phyloP scores from a whole-genome alignment of 2,329 filamentous ascomycete species.

The Penicillium oxalicum region DNA sequence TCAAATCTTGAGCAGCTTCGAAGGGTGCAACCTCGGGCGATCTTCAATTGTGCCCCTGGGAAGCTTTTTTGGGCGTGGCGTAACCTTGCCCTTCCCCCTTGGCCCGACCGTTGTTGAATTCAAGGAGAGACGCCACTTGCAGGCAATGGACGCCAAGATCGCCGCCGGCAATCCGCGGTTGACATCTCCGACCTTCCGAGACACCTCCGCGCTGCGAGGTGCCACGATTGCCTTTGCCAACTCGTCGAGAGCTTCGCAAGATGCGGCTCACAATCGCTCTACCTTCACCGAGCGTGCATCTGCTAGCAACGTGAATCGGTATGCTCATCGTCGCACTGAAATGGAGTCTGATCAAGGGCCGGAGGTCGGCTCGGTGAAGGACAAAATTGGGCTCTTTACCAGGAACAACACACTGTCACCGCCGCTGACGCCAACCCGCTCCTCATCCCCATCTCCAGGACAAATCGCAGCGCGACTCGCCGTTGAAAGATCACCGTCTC shows the following conservation, averaged over 20 bases:
- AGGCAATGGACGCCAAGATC: conserved; percentile 27
- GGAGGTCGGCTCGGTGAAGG: conserved; percentile 33
- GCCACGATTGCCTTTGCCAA: conserved; percentile 33
- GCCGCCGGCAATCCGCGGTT: conserved; percentile 26
- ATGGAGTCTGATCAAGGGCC: conserved; percentile 23
- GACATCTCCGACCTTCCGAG: conserved; percentile 18
- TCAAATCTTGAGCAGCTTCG: not conserved
- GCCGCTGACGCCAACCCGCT: conserved; percentile 8
- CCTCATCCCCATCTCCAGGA: conserved; percentile 22
- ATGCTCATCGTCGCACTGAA: conserved; percentile 11
- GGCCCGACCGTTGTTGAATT: not conserved
- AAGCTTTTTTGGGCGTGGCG: conserved; percentile 2
- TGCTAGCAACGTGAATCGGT: conserved; percentile 16
- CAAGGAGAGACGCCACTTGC: not conserved
- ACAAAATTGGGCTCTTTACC: conserved; percentile 33
- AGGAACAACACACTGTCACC: conserved; percentile 17
- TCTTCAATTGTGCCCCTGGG: no score
- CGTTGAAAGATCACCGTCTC: conserved; percentile 24
- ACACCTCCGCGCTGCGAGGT: conserved; percentile 31
- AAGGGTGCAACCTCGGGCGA: no score
- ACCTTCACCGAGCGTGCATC: conserved; percentile 16
- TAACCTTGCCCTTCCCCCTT: not conserved
- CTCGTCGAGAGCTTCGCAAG: conserved; percentile 13
- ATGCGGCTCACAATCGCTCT: conserved; percentile 14
- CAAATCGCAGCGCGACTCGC: conserved; percentile 34